These are phyloP conservation scores for Mortierella claussenii DNA, from an alignment of 192 early-diverging fungal species.

Conservation along the genomic window DNA sequence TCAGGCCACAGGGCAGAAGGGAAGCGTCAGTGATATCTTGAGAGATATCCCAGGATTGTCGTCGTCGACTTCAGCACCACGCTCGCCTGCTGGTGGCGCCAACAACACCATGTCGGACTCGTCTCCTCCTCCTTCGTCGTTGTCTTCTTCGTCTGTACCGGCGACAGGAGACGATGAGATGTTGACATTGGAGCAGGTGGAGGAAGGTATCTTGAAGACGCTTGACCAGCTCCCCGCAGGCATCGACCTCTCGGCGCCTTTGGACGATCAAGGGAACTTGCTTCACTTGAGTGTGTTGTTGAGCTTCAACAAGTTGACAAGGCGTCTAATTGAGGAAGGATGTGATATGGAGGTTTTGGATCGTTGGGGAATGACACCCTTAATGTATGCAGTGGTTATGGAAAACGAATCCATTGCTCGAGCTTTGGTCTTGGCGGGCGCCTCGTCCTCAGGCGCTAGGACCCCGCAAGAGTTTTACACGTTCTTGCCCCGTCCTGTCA, in stretches of 20 bases:
- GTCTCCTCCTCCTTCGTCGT: too few relatives aligned
- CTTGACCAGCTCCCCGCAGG: slow-evolving; percentile 18
- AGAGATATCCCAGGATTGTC: slow-evolving; percentile 31
- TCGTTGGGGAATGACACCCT: slow-evolving; percentile 38
- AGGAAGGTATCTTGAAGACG: slow-evolving; percentile 31
- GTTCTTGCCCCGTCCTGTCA: slow-evolving; percentile 19
- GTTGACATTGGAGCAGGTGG: slow-evolving; percentile 15
- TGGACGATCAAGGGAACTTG: slow-evolving; percentile 34
- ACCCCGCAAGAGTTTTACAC: slow-evolving; percentile 24
- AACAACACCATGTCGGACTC: too few relatives aligned
- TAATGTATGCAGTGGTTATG: slow-evolving; percentile 46
- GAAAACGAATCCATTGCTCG: slow-evolving; percentile 28
- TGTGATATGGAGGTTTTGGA: slow-evolving; percentile 36
- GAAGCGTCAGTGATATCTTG: slow-evolving; percentile 33
- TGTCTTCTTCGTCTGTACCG: too few relatives aligned
- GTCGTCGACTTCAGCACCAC: neutral
- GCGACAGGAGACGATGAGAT: too few relatives aligned
- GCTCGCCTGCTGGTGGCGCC: slow-evolving; percentile 3
- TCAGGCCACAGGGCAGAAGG: slow-evolving; percentile 24
- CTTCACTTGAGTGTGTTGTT: slow-evolving; percentile 40
- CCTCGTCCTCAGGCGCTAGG: slow-evolving; percentile 28
- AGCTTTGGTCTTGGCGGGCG: slow-evolving; percentile 30
- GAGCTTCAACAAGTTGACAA: slow-evolving; percentile 14
- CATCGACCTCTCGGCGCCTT: slow-evolving; percentile 29
- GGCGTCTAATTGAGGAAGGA: slow-evolving; percentile 30